phyloP scores from a whole-genome alignment of 305 asterid genomes.

The Striga hermonthica region DNA sequence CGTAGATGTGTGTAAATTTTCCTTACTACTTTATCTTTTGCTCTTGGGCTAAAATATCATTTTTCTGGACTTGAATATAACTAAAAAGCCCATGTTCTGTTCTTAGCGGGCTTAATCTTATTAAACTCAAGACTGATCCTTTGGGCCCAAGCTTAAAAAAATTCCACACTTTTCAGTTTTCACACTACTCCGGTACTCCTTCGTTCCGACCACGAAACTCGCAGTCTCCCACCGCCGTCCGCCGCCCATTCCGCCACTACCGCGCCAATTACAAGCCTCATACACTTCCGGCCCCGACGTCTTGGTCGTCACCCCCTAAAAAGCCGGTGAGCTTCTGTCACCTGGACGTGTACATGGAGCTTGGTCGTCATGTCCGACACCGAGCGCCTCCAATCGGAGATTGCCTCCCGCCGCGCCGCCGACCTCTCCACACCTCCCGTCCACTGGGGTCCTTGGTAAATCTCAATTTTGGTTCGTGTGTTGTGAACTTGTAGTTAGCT shows the following conservation, averaged over 20 bases:
- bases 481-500: background rate
- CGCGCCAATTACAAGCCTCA: conserved; percentile 71
- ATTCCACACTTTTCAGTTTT: no score
- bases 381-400: conserved; percentile 70
- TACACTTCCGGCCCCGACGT: conserved; percentile 68
- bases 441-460: conserved; percentile 94
- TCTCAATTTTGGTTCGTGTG: conserved; percentile 2
- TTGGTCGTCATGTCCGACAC: conserved; percentile 84
- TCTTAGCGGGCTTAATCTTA: no score
- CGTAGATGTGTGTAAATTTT: no score
- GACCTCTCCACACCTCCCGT: conserved; percentile 87
- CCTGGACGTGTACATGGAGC: conserved; percentile 96
- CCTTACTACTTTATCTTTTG: no score
- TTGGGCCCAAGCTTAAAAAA: background rate
- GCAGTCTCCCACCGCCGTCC: conserved; percentile 36
- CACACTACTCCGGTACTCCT: no score
- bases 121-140: no score
- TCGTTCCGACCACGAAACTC: background rate
- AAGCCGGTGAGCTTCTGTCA: conserved; percentile 70
- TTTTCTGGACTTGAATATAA: no score
- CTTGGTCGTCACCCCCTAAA: conserved; percentile 81
- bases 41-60: no score
- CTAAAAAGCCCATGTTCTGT: no score
- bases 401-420: conserved; percentile 72
- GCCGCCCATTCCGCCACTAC: conserved; percentile 42